A percentile compares a stretch with the other conserved stretches of the same genome.
phyloP scores from a whole-genome alignment of 2,329 filamentous ascomycete genomes.

The Penicillium olsonii region DNA sequence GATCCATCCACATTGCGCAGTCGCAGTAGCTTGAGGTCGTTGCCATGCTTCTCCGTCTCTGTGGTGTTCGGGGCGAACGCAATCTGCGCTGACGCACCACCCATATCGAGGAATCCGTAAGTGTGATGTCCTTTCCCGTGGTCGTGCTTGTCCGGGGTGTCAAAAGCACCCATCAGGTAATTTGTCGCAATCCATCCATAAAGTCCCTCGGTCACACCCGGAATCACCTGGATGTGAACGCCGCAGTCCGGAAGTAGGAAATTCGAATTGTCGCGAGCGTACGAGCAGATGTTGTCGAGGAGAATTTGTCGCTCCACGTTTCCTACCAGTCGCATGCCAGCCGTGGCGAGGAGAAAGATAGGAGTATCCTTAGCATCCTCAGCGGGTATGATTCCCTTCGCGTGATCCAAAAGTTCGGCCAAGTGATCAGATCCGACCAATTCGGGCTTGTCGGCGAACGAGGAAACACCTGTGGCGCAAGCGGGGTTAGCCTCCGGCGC shows the following conservation, averaged over 20 bases:
- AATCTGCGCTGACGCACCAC: slow-evolving; percentile 94
- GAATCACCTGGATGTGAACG: slow-evolving; percentile 88
- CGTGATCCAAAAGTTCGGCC: slow-evolving; percentile 76
- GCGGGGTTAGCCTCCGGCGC: slow-evolving; percentile 8
- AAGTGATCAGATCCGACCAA: slow-evolving; percentile 81
- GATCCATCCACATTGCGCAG: slow-evolving; percentile 80
- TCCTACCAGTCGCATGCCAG: slow-evolving; percentile 86
- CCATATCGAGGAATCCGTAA: slow-evolving; percentile 98
- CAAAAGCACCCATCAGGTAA: slow-evolving; percentile 89
- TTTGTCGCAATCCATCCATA: slow-evolving; percentile 99
- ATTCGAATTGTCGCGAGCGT: slow-evolving; percentile 71
- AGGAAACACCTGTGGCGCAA: slow-evolving; percentile 68
- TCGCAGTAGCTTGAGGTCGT: slow-evolving; percentile 84
- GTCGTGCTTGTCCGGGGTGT: slow-evolving; percentile 69
- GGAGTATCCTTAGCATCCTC: slow-evolving; percentile 81
- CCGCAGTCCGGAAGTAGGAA: slow-evolving; percentile 90
- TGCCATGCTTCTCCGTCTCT: slow-evolving; percentile 82
- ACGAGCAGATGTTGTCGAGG: slow-evolving; percentile 77
- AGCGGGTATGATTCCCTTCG: slow-evolving; percentile 72
- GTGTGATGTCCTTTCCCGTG: slow-evolving; percentile 90
- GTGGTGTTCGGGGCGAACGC: slow-evolving; percentile 94
- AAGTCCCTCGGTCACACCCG: slow-evolving; percentile 90
- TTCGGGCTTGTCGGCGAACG: slow-evolving; percentile 76
- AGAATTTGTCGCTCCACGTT: slow-evolving; percentile 71
- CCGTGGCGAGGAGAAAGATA: slow-evolving; percentile 92